Base-by-base conservation (phyloP, 495 filamentous ascomycete species). In the Lindgomyces ingoldianus region DNA sequence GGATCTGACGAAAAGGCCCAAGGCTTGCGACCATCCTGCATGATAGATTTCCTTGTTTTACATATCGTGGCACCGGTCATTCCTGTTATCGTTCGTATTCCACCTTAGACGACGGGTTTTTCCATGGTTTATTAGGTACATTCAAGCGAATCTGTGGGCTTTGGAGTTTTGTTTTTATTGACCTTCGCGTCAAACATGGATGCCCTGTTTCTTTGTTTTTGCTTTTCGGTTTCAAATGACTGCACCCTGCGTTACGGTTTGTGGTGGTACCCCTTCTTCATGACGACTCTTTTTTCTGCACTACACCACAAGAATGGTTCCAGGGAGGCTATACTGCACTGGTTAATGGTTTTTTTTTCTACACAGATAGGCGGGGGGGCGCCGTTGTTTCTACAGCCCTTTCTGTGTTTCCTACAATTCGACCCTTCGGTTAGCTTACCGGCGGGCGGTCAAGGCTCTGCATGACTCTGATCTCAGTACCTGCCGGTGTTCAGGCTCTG, bases 31-130 rank as follows among this genome's bases (percentile, higher is more conserved):
- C 26, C 51, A 63, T 67, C 51, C 64, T 70, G 68, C 63, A 70
- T 70, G 52, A 63, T 70, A 70, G 68, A 70, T 67, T 70, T 67
- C 59, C 30, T 70, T 70, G 39, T 27, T 60, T 57, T 30, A 26
- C 50, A 44, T 42, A 54, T 48, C 41, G 14, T 49, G 52, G 46
- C 33, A 51, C 65, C 30, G 42, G 59, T 49, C 19, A 39, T 57
- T 56, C 21, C 47, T 36, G 44, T 59, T 57, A 22, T 62, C 57
- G 22, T 48, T 67, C 53, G 24, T 59, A 36, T 53, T 19, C 25
- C 30, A 3, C 47, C 51, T 44, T 68, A 68, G 65, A 68, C 58
- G 22, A 22, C 29, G 42, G 64, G 64, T 12, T 36, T 39, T 51
- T 55, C 45, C 46, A 41, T 14, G 46, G 45, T 45, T 63, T 27